Percentiles rank a stretch among this genome's conserved stretches.
phyloP scores from a whole-genome alignment of 225 moss, liverwort and hornwort genomes.

The Physcomitrium patens region DNA sequence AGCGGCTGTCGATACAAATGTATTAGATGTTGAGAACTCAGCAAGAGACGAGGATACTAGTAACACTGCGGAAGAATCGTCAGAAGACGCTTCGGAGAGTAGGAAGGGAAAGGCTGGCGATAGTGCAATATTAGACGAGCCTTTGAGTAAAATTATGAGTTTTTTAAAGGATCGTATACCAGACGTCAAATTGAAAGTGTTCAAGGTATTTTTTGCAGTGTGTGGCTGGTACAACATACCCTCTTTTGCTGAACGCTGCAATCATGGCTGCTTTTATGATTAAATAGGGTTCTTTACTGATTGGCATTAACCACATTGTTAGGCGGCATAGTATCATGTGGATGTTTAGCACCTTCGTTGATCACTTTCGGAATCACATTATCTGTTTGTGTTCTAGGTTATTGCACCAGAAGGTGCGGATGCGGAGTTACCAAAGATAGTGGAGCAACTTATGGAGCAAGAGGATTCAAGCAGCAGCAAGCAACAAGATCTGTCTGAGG shows the following conservation, averaged over 20 bases:
- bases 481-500: constrained; percentile 59
- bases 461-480: constrained; percentile 61
- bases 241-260: not conserved
- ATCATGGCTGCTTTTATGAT: not conserved
- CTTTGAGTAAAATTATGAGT: constrained; percentile 90
- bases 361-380: constrained; percentile 15
- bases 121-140: constrained; percentile 83
- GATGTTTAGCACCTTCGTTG: not conserved
- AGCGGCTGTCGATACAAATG: constrained; percentile 64
- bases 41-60: constrained; percentile 54
- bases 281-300: not conserved
- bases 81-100: constrained; percentile 56
- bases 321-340: not conserved
- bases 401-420: constrained; percentile 91
- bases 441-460: constrained; percentile 86
- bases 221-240: not conserved
- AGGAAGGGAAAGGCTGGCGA: constrained; percentile 75
- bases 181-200: constrained; percentile 91
- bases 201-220: constrained; percentile 46
- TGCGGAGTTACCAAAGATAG: constrained; percentile 84
- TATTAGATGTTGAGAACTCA: constrained; percentile 61
- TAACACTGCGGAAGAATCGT: constrained; percentile 51
- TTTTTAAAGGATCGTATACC: constrained; percentile 99
- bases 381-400: constrained; percentile 56
- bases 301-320: not conserved